Evolutionary conservation across 768 basidiomycete genomes (phyloP).

Genomic region (Stropharia rugosoannulata): DNA sequence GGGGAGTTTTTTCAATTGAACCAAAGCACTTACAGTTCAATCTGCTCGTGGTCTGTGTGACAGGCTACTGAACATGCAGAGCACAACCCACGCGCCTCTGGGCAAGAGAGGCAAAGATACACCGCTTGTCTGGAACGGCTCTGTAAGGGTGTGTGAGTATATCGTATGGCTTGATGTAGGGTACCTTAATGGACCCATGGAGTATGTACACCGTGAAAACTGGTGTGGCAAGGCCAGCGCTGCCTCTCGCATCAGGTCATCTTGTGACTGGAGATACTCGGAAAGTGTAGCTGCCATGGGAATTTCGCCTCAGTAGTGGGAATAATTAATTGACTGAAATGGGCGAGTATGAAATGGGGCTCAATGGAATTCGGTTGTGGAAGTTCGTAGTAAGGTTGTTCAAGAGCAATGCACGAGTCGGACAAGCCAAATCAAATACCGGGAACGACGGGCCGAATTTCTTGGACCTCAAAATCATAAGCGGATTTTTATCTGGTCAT

Average conservation of each 20-base stretch:
- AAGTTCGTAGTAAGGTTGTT: too few species aligned
- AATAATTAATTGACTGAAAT: too few species aligned
- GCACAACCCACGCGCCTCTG: slow-evolving; percentile 67
- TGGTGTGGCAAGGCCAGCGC: slow-evolving; percentile 60
- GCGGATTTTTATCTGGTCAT: too few species aligned
- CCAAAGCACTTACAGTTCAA: slow-evolving; percentile 57
- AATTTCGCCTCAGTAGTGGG: too few species aligned
- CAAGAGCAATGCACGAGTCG: too few species aligned
- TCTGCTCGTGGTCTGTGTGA: slow-evolving; percentile 83
- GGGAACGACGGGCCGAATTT: too few species aligned
- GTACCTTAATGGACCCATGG: slow-evolving; percentile 53
- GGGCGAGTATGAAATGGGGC: too few species aligned
- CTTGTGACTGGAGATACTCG: slow-evolving; percentile 47
- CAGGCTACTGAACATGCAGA: slow-evolving; percentile 86
- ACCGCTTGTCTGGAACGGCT: slow-evolving; percentile 60
- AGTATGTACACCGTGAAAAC: slow-evolving; percentile 66
- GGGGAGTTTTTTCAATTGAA: slow-evolving; percentile 3
- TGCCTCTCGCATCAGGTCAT: slow-evolving; percentile 49
- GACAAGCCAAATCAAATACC: too few species aligned
- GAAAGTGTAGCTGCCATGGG: slow-evolving; percentile 37
- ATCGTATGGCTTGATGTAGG: neutral
- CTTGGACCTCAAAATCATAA: too few species aligned
- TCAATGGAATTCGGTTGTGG: too few species aligned
- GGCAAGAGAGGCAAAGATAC: slow-evolving; percentile 79
- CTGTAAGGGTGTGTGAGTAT: slow-evolving; percentile 11